These are phyloP conservation scores for Nakaseomyces sp. DNA, from an alignment of 1,139 yeast species.

Conservation along the genomic window DNA sequence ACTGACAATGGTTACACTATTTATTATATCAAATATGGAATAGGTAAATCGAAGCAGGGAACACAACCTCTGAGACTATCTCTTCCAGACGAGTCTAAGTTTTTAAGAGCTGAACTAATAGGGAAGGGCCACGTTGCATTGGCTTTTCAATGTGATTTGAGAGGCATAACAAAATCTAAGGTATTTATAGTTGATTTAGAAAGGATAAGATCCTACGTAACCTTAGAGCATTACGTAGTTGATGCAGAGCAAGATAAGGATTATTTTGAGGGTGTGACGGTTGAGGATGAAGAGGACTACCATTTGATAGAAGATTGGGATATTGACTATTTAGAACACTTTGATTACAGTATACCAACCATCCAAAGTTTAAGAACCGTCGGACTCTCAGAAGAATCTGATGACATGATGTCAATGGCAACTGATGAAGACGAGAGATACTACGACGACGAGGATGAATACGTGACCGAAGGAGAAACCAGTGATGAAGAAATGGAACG, in stretches of 20 bases:
- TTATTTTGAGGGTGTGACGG: neutral
- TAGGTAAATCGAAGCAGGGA: neutral
- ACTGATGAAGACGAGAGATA: neutral
- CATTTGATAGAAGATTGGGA: slow-evolving; percentile 2
- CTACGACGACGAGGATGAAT: neutral
- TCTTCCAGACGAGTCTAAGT: neutral
- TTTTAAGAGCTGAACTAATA: neutral
- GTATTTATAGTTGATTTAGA: neutral
- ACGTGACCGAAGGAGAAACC: no score
- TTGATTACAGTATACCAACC: neutral
- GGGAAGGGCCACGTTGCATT: neutral
- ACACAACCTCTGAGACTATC: neutral
- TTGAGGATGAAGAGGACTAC: neutral
- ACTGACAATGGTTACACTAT: slow-evolving; percentile 2
- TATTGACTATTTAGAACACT: neutral
- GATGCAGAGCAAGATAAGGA: neutral
- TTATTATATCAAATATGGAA: neutral
- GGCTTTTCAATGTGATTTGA: slow-evolving; percentile 1
- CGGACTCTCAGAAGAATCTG: neutral
- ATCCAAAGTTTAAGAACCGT: neutral
- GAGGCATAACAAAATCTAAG: neutral
- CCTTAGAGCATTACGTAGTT: neutral
- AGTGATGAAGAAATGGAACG: no score
- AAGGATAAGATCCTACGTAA: neutral
- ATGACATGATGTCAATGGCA: neutral